Evolutionary conservation across 2,329 filamentous ascomycete genomes (phyloP), one percentile per base, ranked within the genome.

Genomic region (Penicillium sp.): DNA sequence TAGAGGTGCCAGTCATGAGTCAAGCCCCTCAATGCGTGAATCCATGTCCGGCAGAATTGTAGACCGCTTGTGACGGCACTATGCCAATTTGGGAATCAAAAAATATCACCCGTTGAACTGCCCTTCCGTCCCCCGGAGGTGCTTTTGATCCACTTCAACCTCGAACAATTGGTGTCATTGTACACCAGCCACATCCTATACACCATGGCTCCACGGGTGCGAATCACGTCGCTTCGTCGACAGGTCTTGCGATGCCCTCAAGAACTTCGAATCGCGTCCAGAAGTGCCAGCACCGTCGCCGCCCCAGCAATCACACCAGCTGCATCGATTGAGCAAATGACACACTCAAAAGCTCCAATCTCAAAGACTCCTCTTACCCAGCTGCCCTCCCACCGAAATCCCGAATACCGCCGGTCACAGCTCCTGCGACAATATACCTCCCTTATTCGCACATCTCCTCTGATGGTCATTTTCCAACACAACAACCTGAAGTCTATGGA

Each of bases 391-490:
- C 89, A 96, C 74, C 91, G 94, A 73, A 89, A 88, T 19, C 86
- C 93, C 49, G 90, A 96, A 73, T 89, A 89, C 70, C 89, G 94
- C 74, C 96, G 98, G 79, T 89, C 92, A 16, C 95, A 99, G 78
- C 83, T 98, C 19, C 85, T 89, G 66, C 87, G 93, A 58, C 87
- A 90, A 69, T 97, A 97, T 78, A 91, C 93, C 53, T 95, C 93
- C 49, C 82, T 96, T 61, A 86, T 97, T 59, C 91, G 91, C 60
- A 92, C 92, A 22, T 89, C 91, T 11, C 92, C 93, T 41, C 78
- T 97, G 61, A 88, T 96, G 66, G 84, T 97, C 59, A 83, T 97
- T 70, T 96, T 97, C 82, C 88, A 91, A 73, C 88, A 91, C 80
- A 90, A 89, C 78, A 91, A 90, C 69, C 79, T 91, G 59, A 86